A percentile compares a stretch with the other conserved stretches of the same genome.
phyloP scores from a whole-genome alignment of 1,139 yeast genomes.

The Magnusiomyces tetraspermus region DNA sequence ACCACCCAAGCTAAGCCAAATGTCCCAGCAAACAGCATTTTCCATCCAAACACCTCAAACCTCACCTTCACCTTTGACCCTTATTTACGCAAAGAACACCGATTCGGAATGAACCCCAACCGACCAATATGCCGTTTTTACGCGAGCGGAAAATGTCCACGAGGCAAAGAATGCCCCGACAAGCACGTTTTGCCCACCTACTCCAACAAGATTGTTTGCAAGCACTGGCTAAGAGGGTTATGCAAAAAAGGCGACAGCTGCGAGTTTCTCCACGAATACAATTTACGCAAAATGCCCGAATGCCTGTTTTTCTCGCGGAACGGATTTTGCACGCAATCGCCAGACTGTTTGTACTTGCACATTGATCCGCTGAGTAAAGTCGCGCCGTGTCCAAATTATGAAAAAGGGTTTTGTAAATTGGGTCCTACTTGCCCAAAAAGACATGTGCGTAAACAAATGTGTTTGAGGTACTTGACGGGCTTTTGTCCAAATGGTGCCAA shows the following conservation, averaged over 20 bases:
- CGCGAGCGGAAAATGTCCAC: conserved; percentile 70
- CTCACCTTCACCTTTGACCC: conserved; percentile 72
- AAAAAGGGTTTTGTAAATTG: conserved; percentile 82
- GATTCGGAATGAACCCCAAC: conserved; percentile 80
- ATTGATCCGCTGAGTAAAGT: conserved; percentile 82
- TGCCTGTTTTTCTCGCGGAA: conserved; percentile 72
- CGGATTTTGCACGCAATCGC: conserved; percentile 89
- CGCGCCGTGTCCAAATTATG: conserved; percentile 78
- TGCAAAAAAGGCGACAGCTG: conserved; percentile 96
- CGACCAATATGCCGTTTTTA: conserved; percentile 81
- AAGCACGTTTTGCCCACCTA: conserved; percentile 80
- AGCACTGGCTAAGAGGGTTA: conserved; percentile 95
- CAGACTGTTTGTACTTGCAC: conserved; percentile 89
- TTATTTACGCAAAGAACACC: conserved; percentile 67
- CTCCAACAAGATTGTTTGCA: conserved; percentile 83
- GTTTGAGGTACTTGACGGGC: conserved; percentile 81
- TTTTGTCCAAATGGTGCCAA: conserved; percentile 65
- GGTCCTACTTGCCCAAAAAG: conserved; percentile 83
- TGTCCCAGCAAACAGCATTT: not conserved
- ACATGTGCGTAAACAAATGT: conserved; percentile 67
- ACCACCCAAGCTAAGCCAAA: not conserved
- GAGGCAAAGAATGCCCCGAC: conserved; percentile 75
- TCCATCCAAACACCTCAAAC: conserved; percentile 32
- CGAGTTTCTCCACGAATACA: conserved; percentile 92
- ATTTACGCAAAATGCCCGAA: conserved; percentile 92